A percentile compares a stretch with the other conserved stretches of the same genome.
Evolutionary conservation across 2,329 filamentous ascomycete genomes (phyloP).

Genomic region (Ophiobolus disseminans): DNA sequence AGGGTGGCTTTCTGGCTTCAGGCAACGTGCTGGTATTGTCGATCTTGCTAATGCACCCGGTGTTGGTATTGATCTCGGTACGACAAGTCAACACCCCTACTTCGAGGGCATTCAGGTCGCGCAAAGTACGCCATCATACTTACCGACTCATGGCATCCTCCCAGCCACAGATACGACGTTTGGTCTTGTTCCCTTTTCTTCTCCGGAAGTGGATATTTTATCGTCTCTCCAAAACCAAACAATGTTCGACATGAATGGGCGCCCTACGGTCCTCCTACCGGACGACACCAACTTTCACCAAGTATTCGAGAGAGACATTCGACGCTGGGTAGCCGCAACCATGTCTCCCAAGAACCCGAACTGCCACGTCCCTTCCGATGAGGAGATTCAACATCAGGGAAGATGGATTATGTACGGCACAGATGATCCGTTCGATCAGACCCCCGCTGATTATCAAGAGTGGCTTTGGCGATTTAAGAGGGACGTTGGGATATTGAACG

Average conservation of each 20-base stretch:
- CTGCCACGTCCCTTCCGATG: constrained; percentile 34
- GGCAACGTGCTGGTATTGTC: constrained; percentile 13
- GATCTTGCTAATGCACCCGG: background rate
- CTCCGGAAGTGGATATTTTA: no score
- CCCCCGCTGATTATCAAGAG: constrained; percentile 42
- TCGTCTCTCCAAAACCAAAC: background rate
- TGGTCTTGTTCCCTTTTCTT: no score
- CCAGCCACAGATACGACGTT: no score
- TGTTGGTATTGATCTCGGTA: background rate
- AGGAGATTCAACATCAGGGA: constrained; percentile 42
- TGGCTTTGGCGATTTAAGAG: constrained; percentile 43
- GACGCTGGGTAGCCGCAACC: constrained; percentile 32
- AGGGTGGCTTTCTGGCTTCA: constrained; percentile 21
- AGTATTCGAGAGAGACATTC: constrained; percentile 27
- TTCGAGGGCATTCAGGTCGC: background rate
- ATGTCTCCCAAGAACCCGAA: constrained; percentile 32
- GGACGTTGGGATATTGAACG: constrained; percentile 22
- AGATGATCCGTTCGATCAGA: constrained; percentile 49
- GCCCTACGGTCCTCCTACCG: constrained; percentile 10
- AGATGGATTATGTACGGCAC: constrained; percentile 42
- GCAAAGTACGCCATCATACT: no score
- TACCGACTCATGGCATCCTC: no score
- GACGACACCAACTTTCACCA: constrained; percentile 27
- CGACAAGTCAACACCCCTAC: background rate
- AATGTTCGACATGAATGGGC: constrained; percentile 10